Base-by-base conservation (phyloP, 768 basidiomycete genomes). In the Chalciporus pseudorubinellus region DNA sequence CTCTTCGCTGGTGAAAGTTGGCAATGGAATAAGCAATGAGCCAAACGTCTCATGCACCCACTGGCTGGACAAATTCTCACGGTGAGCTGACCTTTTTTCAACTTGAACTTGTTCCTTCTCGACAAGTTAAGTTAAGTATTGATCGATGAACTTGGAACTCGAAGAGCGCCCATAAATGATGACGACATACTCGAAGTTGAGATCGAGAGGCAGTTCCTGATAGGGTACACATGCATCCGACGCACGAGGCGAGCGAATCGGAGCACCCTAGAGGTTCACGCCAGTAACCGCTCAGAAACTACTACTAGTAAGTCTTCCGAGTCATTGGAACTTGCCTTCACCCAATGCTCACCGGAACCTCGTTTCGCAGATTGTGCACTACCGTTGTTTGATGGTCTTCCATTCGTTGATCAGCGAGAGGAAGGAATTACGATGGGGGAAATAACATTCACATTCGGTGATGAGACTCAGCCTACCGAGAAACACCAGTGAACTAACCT, bases 171-270 rank as follows among this genome's bases (percentile, higher is more conserved):
- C 3, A 16, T 64, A 31, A 34, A 52, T 12, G 56, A 63, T 20
- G 56, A 58, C 3, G 53, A 60, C 1, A 19, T 38, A 3, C 60
- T 64, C 44, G 58, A 66, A 9, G 50, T 64, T 38, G 39, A 60
- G 24, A 20, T 64, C 12, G 56, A 64, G 51, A 46, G 54, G 28
- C 53, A 56, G 33, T 64, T 54, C 21, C n/a, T 63, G 18, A 31
- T 63, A 0, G 7, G 54, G 29, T 64, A 63, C 56, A 58, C 45
- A 49, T 66, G 63, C 21, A 60, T 64, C 34, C 61, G 64, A 48
- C 63, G 64, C 39, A 66, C 63, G 42, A 51, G 51, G 10, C 56
- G 42, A 16, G 44, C 43, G 36, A 47, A 53, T 36, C 7, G 34
- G 34, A n/a, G n/a, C 2, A 6, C 34, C 34, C 29, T 31, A 11